These are phyloP conservation scores for Xylaria sp. DNA, from an alignment of 2,329 filamentous ascomycete species.

Conservation along the genomic window DNA sequence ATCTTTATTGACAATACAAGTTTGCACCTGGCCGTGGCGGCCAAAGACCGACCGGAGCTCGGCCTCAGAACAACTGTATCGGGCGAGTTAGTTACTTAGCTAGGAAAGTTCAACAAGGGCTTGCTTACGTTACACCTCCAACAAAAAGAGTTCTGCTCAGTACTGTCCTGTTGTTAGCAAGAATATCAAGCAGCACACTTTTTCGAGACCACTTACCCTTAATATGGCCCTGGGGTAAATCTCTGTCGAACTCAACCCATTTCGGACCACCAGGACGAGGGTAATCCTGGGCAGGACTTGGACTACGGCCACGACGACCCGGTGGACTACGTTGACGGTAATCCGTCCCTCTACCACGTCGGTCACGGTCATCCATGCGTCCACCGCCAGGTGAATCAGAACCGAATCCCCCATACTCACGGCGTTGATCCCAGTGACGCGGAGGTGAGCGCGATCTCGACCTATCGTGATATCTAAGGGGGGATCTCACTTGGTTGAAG, in stretches of 20 bases:
- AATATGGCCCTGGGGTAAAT: conserved; percentile 76
- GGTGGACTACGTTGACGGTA: conserved; percentile 90
- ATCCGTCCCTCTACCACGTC: conserved; percentile 63
- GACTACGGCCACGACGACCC: conserved; percentile 69
- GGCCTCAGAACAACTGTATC: conserved; percentile 70
- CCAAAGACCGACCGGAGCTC: conserved; percentile 83
- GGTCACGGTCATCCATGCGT: conserved; percentile 61
- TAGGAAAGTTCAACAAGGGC: conserved; percentile 1
- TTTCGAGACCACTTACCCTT: conserved; percentile 58
- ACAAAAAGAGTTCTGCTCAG: conserved; percentile 95
- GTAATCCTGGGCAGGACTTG: conserved; percentile 55
- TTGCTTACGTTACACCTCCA: conserved; percentile 84
- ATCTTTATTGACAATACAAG: conserved; percentile 96
- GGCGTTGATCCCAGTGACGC: conserved; percentile 71
- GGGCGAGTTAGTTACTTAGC: conserved; percentile 38
- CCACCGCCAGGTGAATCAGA: conserved; percentile 69
- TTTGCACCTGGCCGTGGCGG: conserved; percentile 87
- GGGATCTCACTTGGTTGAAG: conserved; percentile 68
- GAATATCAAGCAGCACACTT: background rate
- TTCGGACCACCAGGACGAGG: conserved; percentile 55
- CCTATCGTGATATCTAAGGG: conserved; percentile 63
- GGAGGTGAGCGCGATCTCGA: conserved; percentile 83
- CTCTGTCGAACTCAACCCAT: conserved; percentile 79
- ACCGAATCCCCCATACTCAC: conserved; percentile 74
- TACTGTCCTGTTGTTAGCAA: conserved; percentile 54